Evolutionary conservation across 202 grass and related monocot species (phyloP), one percentile per base, ranked within the genome.

Genomic region (Panicum hallii): DNA sequence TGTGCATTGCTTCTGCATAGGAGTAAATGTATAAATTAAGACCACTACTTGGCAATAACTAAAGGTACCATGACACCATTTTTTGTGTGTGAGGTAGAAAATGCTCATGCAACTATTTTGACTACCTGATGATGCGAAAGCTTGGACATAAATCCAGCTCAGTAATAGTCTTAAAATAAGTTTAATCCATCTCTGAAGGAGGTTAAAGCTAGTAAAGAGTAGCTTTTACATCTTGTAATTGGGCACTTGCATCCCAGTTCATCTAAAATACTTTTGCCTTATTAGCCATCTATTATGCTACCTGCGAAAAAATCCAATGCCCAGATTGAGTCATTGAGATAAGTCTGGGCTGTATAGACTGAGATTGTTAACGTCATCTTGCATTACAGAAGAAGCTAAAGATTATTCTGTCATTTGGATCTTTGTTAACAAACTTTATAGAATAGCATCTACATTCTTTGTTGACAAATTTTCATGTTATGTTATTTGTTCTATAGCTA

Each of bases 401-500:
- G 17, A 44, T 43, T 20, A 36, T 55, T 38, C 50, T 41, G 34
- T 8, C 5, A 57, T 75, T 40, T 40, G 23, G 53, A 49, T 68
- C 12, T 72, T 72, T 30, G 14, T 49, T 17, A 16, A 30, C 55
- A 49, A 72, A 49, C 17, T 49, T 71, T 71, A 17, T 30, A 49
- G 13, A 49, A 83, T 57, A 58, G 32, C 13, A 57, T 74, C 40
- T 16, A 57, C 16, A 32, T 17, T 32, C 61, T 66, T 44, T 74
- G 65, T 76, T 55, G 2, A n/a, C 2, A 23, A 19, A 52, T 50
- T 67, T 75, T 75, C n/a, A 74, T 79, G 68, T 74, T 34, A 47
- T 86, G 34, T 16, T 30, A 13, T 53, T 77, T 50, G 53, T 65
- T 77, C 3, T 73, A 57, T 60, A 62, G 44, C 6, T 79, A 45